Evolutionary conservation across 345 rosid genomes (phyloP).

Genomic region (Lenwebbia sp.): DNA sequence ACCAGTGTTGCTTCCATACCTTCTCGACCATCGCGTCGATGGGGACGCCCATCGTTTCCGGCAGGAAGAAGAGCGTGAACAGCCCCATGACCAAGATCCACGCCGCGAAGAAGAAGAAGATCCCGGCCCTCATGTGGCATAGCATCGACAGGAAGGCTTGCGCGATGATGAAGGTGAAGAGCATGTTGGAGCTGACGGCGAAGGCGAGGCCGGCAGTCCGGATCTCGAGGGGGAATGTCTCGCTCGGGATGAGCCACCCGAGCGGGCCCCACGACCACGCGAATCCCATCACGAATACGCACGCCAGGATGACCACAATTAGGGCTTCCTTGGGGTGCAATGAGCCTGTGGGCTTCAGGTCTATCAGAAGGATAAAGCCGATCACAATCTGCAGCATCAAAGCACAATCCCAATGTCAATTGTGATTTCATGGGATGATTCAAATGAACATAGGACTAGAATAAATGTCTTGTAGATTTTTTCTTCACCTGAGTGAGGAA

Average conservation of each 20-base stretch:
- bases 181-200: conserved; percentile 5
- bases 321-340: neutral
- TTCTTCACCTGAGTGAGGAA: conserved; percentile 29
- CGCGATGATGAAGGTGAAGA: conserved; percentile 1
- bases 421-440: neutral
- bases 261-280: conserved; percentile 11
- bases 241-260: conserved; percentile 9
- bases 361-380: neutral
- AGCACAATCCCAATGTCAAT: neutral
- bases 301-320: neutral
- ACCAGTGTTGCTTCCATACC: conserved; percentile 42
- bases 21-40: conserved; percentile 51
- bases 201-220: neutral
- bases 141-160: conserved; percentile 7
- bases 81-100: conserved; percentile 63
- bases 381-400: neutral
- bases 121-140: neutral
- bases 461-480: neutral
- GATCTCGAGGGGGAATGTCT: conserved; percentile 5
- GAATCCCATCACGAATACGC: conserved; percentile 1
- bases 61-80: conserved; percentile 43
- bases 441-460: too few species aligned
- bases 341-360: conserved; percentile 3
- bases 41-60: conserved; percentile 56
- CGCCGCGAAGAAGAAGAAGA: conserved; percentile 28